Evolutionary conservation across 768 basidiomycete species (phyloP), one percentile per base, ranked within the genome.

Genomic region (Cyclocybe cylindracea): DNA sequence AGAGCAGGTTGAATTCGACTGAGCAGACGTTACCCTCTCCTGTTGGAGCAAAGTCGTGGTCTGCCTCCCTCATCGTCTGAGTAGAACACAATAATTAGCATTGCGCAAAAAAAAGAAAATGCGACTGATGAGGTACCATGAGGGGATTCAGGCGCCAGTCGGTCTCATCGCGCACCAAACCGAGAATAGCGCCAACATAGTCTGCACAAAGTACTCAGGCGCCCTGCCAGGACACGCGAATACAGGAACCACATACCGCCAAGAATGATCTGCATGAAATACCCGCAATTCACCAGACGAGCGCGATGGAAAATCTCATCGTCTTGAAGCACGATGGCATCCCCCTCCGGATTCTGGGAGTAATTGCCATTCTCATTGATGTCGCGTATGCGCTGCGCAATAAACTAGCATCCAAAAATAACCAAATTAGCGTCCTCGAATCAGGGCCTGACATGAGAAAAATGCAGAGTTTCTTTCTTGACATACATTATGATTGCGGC

Each of bases 1-100:
- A 82, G 16, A 82, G 66, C 2, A 81, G 68, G 56, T 82, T 91
- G 73, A 92, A 91, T 67, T 92, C 91, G 33, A 90, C 63, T 0
- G 89, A 89, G 51, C 83, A 81, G 35, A 81, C 83, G 60, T 92
- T 92, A 44, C 91, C 91, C 63, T 84, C 71, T 35, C 90, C 91
- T 8, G 83, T 78, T 35, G 83, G 79, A 10, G 78, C 69, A 49
- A 87, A 65, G 0, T 71, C 70, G 55, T 89, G 87, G 52, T 73
- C 61, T 0, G 61, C 8, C 24, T 78, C 77, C 41, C 88, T 78
- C 53, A 78, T 78, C 8, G 70, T 52, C 85, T 87, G 42, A 7
- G 52, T 18, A 36, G 24, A 3, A 41, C n/a, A 31, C 16, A 16
- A 16, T 24, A 11, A 10, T 49, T 11, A 46, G 46, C 24, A 19